Evolutionary conservation across 805 yeast genomes (phyloP), one percentile per base, ranked within the genome.

Genomic region (Brettanomyces nanus): DNA sequence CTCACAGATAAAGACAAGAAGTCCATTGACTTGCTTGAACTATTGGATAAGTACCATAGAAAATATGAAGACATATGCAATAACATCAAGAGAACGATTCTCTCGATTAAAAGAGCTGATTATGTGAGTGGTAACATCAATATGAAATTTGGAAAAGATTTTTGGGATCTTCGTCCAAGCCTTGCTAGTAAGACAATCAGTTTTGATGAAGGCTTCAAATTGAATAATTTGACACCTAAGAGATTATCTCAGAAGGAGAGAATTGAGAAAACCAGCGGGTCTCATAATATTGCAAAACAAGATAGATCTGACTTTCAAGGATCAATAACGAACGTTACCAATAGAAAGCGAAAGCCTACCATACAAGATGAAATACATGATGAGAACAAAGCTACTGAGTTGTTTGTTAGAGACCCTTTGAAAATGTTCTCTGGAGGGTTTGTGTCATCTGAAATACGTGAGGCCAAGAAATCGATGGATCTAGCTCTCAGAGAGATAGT

Each of bases 41-140:
- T 57, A 19, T 31, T 68, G 7, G 57, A 63, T 33, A 45, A 51
- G 30, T 69, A 69, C 45, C 64, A 62, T 32, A 28, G 33, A 4
- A 21, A 53, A 17, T 49, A 56, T 21, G 48, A 50, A 15, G 47
- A 43, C 7, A 38, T 47, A 2, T 41, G 45, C 31, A 41, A 15
- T 6, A 5, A 56, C 4, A 29, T 58, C n/a, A 44, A 48, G 49
- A 21, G 49, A 53, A 28, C 75, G 71, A 5, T 13, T n/a, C n/a
- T 39, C 4, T 14, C 35, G 32, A 10, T 34, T 11, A 29, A 28
- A 27, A 22, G 38, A 9, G 36, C 36, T 3, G 21, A 28, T 23
- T 36, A 23, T 22, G 37, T 28, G 15, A 25, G 21, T 18, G n/a
- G n/a, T 7, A 11, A 6, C 6, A 17, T 6, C 13, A 27, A 15